A percentile compares a stretch with the other conserved stretches of the same genome.
phyloP scores from a whole-genome alignment of 495 filamentous ascomycete genomes.

The Aspergillus steynii region DNA sequence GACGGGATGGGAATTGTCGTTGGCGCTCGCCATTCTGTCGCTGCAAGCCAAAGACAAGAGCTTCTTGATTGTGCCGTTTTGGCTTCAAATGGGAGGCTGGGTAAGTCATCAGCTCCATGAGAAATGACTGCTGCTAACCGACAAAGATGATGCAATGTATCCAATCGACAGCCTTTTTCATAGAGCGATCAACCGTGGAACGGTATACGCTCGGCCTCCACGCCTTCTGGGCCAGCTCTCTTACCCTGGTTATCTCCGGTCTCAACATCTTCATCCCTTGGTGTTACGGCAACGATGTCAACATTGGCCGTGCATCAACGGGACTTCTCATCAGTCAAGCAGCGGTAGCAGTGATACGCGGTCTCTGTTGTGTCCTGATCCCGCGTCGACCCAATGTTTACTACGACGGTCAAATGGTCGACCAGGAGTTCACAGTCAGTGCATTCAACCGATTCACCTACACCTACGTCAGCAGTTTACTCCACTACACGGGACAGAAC shows the following conservation, averaged over 20 bases:
- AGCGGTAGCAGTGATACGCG: conserved; percentile 30
- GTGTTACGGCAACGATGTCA: conserved; percentile 9
- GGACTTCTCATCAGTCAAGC: conserved; percentile 25
- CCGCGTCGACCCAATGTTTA: conserved; percentile 70
- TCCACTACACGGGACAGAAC: conserved; percentile 54
- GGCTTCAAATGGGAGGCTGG: conserved; percentile 41
- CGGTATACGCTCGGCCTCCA: conserved; percentile 32
- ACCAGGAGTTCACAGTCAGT: conserved; percentile 61
- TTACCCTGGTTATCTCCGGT: conserved; percentile 19
- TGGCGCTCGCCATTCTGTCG: conserved; percentile 21
- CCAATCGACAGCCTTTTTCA: conserved; percentile 38
- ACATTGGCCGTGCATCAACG: conserved; percentile 13
- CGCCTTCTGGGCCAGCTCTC: conserved; percentile 31
- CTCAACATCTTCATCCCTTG: conserved; percentile 24
- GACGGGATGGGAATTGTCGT: conserved; percentile 17
- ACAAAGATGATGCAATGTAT: conserved; percentile 28
- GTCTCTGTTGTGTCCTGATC: conserved; percentile 39
- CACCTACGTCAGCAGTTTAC: conserved; percentile 56
- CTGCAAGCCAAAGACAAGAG: background rate
- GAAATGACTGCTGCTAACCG: conserved; percentile 1
- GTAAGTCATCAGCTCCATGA: conserved; percentile 21
- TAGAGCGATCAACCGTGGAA: conserved; percentile 31
- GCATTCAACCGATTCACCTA: conserved; percentile 64
- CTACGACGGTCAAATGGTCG: conserved; percentile 57
- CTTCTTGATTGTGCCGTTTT: conserved; percentile 21